Evolutionary conservation across 768 basidiomycete species (phyloP), one percentile per base, ranked within the genome.

Genomic region (Tricholoma matsutake): DNA sequence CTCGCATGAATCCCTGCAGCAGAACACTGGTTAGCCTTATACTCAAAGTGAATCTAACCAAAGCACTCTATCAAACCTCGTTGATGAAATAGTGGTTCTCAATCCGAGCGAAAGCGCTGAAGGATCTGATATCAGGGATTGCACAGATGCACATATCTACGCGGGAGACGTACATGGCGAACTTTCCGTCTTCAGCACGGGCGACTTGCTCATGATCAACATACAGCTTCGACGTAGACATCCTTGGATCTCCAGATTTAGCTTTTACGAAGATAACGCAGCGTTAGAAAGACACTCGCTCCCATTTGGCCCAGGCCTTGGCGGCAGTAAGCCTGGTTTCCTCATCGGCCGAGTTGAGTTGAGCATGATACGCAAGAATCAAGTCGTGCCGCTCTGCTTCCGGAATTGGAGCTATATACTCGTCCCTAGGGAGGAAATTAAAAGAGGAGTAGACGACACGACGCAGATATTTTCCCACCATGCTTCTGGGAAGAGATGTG

Each of bases 71-170:
- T 71, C 79, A 62, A 57, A 90, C 90, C 57, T 84, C 82, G 67
- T 95, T 92, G 56, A 95, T 77, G 68, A 96, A 96, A 72, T 91
- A 96, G 68, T 96, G 93, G 68, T 94, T 94, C 76, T 94, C 94
- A 51, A 96, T 94, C 37, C 86, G 78, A 18, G 93, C 91, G 72
- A 94, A 95, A 0, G 93, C 88, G 59, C 92, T 94, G 56, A 18
- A 32, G 35, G 57, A n/a, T 29, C 39, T 20, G 6, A 25, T 45
- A 34, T 31, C 6, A 54, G 29, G 29, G 41, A 39, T 18, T 20
- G 25, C 10, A 54, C 57, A 57, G 43, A 58, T 49, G 2, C 13
- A 57, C 45, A 34, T 32, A 29, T 29, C 53, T 59, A 61, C 43
- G 29, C 25, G 45, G 29, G 13, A 56, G 18, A 76, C 82, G 47